Percentiles rank a stretch among this genome's conserved stretches.
These are phyloP conservation scores for Corymbia calophylla DNA, from an alignment of 441 rosid genomes.

Conservation along the genomic window DNA sequence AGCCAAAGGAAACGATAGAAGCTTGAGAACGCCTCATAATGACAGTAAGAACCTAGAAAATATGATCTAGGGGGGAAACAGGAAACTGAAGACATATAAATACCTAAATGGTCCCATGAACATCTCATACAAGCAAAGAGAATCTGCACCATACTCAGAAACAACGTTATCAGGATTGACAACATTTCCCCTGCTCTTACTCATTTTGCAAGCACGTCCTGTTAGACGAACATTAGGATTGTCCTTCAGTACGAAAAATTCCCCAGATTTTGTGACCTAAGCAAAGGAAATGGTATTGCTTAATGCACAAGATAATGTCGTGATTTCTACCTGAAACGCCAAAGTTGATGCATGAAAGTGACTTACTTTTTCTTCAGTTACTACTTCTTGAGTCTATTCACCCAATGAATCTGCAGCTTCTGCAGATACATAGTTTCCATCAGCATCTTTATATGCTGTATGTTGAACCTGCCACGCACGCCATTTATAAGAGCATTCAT, in stretches of 20 bases:
- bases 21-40: neutral
- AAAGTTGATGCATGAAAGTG: neutral
- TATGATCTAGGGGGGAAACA: neutral
- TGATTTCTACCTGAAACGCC: neutral
- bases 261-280: conserved; percentile 78
- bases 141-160: conserved; percentile 83
- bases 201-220: conserved; percentile 90
- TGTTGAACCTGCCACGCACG: conserved; percentile 70
- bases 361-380: conserved; percentile 66
- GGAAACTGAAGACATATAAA: neutral
- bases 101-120: conserved; percentile 99
- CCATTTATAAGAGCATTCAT: conserved; percentile 17
- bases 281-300: neutral
- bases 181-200: conserved; percentile 98
- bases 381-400: conserved; percentile 48
- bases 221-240: conserved; percentile 45
- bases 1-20: conserved; percentile 10
- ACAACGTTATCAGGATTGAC: conserved; percentile 95
- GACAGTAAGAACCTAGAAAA: neutral
- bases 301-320: neutral
- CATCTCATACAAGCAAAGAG: conserved; percentile 94
- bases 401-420: conserved; percentile 32
- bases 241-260: conserved; percentile 67
- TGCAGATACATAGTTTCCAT: conserved; percentile 73
- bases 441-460: conserved; percentile 59